Conservation (phyloP, 331 rosid species). For the Cydonia oblonga region DNA sequence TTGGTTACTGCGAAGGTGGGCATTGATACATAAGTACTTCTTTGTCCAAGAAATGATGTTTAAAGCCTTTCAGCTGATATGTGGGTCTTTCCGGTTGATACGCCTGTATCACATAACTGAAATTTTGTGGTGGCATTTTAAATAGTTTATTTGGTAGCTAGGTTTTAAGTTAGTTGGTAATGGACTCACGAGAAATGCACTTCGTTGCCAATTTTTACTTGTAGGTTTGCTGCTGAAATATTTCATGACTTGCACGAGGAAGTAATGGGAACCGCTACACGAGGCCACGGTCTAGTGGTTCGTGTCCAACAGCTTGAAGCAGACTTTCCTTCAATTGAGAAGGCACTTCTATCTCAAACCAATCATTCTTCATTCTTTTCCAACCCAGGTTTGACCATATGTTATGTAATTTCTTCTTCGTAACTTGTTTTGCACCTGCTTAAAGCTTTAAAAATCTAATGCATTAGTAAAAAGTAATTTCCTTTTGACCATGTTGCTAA, state of each 20-base stretch:
- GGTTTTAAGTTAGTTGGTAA: background rate
- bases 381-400: slow-evolving; percentile 51
- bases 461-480: background rate
- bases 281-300: slow-evolving; percentile 71
- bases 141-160: background rate
- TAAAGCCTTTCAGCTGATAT: background rate
- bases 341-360: slow-evolving; percentile 61
- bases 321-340: slow-evolving; percentile 84
- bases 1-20: background rate
- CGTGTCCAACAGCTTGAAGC: slow-evolving; percentile 96
- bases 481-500: background rate
- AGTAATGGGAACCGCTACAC: slow-evolving; percentile 73
- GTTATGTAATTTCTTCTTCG: background rate
- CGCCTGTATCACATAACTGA: background rate
- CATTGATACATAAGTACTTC: background rate
- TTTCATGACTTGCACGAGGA: slow-evolving; percentile 94
- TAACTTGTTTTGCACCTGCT: background rate
- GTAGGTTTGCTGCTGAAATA: slow-evolving; percentile 91
- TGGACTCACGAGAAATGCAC: background rate
- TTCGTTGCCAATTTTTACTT: background rate
- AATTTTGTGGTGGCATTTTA: background rate
- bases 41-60: background rate
- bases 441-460: background rate
- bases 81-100: background rate
- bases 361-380: slow-evolving; percentile 50